phyloP scores from a whole-genome alignment of 352 stramenopile genomes.

The Globisporangium uncinulatum region DNA sequence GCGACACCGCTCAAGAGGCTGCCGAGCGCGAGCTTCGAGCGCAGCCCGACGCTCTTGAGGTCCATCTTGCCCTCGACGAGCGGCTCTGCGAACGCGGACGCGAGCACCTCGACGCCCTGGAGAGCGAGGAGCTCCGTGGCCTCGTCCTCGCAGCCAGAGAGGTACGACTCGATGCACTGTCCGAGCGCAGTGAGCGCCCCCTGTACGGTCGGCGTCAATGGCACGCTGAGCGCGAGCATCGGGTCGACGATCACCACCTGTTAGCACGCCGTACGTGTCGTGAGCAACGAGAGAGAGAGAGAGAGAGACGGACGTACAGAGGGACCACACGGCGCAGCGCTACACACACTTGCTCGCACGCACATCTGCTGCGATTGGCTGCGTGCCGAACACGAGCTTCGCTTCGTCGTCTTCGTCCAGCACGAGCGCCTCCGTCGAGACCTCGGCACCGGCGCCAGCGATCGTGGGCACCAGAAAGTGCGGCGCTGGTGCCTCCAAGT shows the following conservation, averaged over 20 bases:
- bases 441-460: conserved; percentile 43
- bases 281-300: background rate
- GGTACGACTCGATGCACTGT: conserved; percentile 72
- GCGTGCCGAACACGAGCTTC: conserved; percentile 41
- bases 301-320: conserved; percentile 1
- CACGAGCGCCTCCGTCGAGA: conserved; percentile 44
- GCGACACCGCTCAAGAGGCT: conserved; percentile 54
- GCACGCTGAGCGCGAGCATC: conserved; percentile 57
- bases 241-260: conserved; percentile 66
- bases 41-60: conserved; percentile 45
- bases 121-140: conserved; percentile 40
- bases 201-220: conserved; percentile 43
- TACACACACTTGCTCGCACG: background rate
- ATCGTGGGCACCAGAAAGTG: conserved; percentile 61
- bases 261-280: background rate
- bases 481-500: conserved; percentile 24
- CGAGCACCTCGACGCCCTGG: conserved; percentile 53
- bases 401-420: conserved; percentile 59
- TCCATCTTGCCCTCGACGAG: conserved; percentile 58
- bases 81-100: conserved; percentile 40
- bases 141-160: conserved; percentile 40
- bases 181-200: conserved; percentile 56
- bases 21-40: conserved; percentile 45
- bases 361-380: conserved; percentile 42
- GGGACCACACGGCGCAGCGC: background rate